These are phyloP conservation scores for Crotalaria pallida DNA, from an alignment of 306 rosid species.

Conservation along the genomic window DNA sequence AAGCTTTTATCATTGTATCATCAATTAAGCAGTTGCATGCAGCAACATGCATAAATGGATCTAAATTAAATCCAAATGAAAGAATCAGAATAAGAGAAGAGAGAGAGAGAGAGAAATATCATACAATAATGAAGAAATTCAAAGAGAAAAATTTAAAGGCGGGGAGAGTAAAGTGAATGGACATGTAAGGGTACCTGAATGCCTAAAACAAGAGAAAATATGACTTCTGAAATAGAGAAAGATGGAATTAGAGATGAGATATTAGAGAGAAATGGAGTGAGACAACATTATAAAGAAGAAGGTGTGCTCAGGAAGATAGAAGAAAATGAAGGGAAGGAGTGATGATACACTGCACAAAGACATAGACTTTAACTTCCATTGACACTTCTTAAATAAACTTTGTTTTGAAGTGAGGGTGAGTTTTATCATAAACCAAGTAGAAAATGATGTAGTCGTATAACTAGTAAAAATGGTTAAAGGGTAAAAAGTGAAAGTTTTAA, in stretches of 20 bases:
- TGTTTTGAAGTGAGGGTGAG: background rate
- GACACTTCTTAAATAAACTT: slow-evolving; percentile 11
- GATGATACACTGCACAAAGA: background rate
- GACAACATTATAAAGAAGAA: slow-evolving; percentile 7
- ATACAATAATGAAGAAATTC: background rate
- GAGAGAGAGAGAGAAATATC: background rate
- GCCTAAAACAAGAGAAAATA: background rate
- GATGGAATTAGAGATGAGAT: background rate
- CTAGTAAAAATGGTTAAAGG: too few species aligned
- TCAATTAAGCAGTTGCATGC: slow-evolving; percentile 17
- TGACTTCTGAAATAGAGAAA: background rate
- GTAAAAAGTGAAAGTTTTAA: too few species aligned
- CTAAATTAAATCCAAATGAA: background rate
- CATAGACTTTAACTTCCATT: slow-evolving; percentile 31
- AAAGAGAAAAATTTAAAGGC: background rate
- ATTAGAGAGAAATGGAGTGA: background rate
- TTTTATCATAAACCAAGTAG: too few species aligned
- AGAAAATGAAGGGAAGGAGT: background rate
- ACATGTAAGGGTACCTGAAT: slow-evolving; percentile 25
- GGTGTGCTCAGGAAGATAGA: background rate
- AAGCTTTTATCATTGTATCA: background rate
- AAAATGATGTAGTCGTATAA: too few species aligned
- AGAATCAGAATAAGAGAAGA: background rate
- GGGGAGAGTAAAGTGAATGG: background rate
- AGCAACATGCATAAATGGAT: slow-evolving; percentile 35